Evolutionary conservation across 2,329 filamentous ascomycete species (phyloP).

Genomic region (Scedosporium dehoogii): DNA sequence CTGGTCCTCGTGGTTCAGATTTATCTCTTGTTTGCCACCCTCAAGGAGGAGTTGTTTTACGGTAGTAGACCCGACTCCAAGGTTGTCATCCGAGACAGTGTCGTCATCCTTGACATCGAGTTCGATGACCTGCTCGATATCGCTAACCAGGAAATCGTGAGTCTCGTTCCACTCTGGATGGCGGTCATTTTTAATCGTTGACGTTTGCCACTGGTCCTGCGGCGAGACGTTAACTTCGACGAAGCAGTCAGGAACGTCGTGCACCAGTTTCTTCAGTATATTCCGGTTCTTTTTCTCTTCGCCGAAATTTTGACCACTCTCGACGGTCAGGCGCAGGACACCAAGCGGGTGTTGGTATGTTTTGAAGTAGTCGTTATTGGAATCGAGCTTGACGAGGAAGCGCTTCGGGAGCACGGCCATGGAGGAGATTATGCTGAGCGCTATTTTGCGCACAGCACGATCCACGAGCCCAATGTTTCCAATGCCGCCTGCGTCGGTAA

Average conservation of each 20-base stretch:
- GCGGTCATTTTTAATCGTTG: conserved; percentile 28
- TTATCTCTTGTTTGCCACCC: conserved; percentile 30
- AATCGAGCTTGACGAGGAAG: conserved; percentile 36
- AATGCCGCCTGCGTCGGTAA: conserved; percentile 34
- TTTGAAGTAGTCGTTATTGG: conserved; percentile 35
- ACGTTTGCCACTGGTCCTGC: conserved; percentile 31
- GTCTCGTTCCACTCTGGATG: conserved; percentile 37
- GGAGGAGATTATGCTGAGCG: conserved; percentile 30
- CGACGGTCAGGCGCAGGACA: conserved; percentile 31
- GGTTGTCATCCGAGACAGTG: conserved; percentile 29
- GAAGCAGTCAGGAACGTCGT: conserved; percentile 35
- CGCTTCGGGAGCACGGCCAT: conserved; percentile 39
- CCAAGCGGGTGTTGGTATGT: conserved; percentile 33
- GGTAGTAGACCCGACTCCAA: conserved; percentile 29
- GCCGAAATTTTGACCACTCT: conserved; percentile 9
- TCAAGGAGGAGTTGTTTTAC: conserved; percentile 29
- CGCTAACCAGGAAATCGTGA: conserved; percentile 34
- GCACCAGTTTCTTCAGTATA: conserved; percentile 21
- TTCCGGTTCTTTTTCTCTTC: conserved; percentile 22
- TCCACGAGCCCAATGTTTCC: conserved; percentile 30
- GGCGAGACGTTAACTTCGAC: conserved; percentile 31
- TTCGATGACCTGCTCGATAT: conserved; percentile 31
- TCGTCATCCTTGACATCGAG: conserved; percentile 34
- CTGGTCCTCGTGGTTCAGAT: conserved; percentile 26
- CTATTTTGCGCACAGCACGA: conserved; percentile 31